A percentile compares a stretch with the other conserved stretches of the same genome.
Evolutionary conservation across 148 eudicot species (phyloP).

Genomic region (Drosera capensis): DNA sequence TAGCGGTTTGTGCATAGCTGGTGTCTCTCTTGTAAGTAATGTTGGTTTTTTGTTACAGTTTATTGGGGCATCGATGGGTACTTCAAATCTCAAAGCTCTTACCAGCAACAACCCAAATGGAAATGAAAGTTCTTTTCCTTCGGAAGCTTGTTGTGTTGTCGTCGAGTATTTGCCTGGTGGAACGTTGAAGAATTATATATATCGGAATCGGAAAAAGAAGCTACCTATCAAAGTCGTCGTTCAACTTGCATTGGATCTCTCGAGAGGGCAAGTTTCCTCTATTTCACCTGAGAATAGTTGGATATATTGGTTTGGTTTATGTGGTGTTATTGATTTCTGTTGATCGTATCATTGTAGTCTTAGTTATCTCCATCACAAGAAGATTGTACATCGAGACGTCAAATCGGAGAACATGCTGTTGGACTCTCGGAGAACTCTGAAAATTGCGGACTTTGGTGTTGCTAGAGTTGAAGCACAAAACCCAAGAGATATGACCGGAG

Average conservation of each 20-base stretch:
- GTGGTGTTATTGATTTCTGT: neutral
- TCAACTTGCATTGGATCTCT: conserved; percentile 64
- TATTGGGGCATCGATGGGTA: conserved; percentile 89
- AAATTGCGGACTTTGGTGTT: conserved; percentile 94
- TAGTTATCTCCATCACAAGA: conserved; percentile 62
- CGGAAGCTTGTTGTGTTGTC: conserved; percentile 74
- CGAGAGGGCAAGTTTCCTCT: conserved; percentile 54
- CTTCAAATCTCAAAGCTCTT: conserved; percentile 72
- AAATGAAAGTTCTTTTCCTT: conserved; percentile 20
- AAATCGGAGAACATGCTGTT: conserved; percentile 88
- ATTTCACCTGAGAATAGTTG: neutral
- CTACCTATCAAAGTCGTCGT: conserved; percentile 60
- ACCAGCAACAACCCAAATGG: conserved; percentile 23
- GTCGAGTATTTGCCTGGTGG: conserved; percentile 72
- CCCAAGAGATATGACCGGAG: conserved; percentile 84
- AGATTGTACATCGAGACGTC: conserved; percentile 91
- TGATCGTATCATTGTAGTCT: conserved; percentile 24
- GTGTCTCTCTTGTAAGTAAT: neutral
- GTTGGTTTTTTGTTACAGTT: conserved; percentile 28
- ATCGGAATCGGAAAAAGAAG: conserved; percentile 50
- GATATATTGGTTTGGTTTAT: neutral
- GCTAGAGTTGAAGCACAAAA: conserved; percentile 87
- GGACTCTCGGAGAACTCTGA: conserved; percentile 34
- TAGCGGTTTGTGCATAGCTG: neutral
- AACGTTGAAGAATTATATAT: conserved; percentile 51